These are phyloP conservation scores for Aspergillus luchuensis DNA, from an alignment of 2,329 filamentous ascomycete species.

Conservation along the genomic window DNA sequence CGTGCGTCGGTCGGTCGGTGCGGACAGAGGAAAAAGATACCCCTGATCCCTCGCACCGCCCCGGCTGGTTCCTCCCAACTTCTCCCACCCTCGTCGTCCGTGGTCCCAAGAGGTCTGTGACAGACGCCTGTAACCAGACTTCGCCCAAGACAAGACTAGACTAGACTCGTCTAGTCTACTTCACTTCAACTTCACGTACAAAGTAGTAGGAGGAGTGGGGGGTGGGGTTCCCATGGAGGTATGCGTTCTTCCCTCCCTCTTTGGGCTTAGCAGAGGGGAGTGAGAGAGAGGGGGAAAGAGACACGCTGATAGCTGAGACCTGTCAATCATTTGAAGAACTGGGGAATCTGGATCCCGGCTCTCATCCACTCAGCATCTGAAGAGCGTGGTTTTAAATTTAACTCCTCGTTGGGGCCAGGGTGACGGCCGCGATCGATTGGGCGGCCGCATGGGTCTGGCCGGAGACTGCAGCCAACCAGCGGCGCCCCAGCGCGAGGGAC, in stretches of 20 bases:
- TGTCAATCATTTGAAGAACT: slow-evolving; percentile 12
- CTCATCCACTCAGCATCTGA: slow-evolving; percentile 1
- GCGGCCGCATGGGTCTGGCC: not conserved
- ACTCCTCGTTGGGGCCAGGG: slow-evolving; percentile 10
- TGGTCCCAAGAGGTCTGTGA: slow-evolving; percentile 23
- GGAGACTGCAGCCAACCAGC: slow-evolving; percentile 13
- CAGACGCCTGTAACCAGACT: slow-evolving; percentile 12
- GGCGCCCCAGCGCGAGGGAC: not conserved
- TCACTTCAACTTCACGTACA: slow-evolving; percentile 1
- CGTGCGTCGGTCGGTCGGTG: not conserved
- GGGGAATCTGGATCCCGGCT: slow-evolving; percentile 11
- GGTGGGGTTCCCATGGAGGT: slow-evolving; percentile 8
- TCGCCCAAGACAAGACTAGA: not conserved
- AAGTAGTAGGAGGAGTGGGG: slow-evolving; percentile 4
- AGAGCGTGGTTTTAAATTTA: slow-evolving; percentile 13
- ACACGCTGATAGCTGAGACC: slow-evolving; percentile 1
- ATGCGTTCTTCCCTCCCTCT: slow-evolving; percentile 4
- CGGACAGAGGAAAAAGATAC: slow-evolving; percentile 1
- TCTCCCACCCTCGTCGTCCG: slow-evolving; percentile 12
- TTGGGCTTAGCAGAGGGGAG: not conserved
- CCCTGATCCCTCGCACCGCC: slow-evolving; percentile 15
- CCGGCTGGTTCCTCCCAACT: slow-evolving; percentile 17
- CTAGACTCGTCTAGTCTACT: not conserved
- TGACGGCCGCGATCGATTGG: slow-evolving; percentile 7
- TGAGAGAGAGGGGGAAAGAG: no score